phyloP scores from a whole-genome alignment of 2,329 filamentous ascomycete genomes.

The Aureobasidium namibiae region DNA sequence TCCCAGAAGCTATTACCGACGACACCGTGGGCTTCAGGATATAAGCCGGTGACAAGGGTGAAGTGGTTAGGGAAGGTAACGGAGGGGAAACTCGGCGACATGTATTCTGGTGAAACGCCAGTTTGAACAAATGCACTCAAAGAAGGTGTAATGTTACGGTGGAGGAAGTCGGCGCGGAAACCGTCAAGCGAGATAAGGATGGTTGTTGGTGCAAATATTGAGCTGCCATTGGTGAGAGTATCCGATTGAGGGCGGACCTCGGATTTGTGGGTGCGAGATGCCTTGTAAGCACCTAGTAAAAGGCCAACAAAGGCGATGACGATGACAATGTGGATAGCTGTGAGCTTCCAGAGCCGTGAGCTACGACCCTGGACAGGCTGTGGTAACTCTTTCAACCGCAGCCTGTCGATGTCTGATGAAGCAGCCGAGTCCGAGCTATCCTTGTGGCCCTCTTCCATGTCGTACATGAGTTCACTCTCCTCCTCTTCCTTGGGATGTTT shows the following conservation, averaged over 20 bases:
- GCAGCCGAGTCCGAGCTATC: constrained; percentile 47
- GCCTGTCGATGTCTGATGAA: constrained; percentile 39
- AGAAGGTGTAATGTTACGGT: constrained; percentile 73
- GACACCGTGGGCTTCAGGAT: constrained; percentile 86
- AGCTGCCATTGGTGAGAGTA: constrained; percentile 67
- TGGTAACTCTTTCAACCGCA: constrained; percentile 46
- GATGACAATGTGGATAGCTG: constrained; percentile 37
- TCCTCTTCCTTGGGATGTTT: constrained; percentile 44
- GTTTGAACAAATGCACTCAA: constrained; percentile 69
- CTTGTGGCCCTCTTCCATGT: constrained; percentile 77
- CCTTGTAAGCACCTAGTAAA: constrained; percentile 48
- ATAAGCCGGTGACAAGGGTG: constrained; percentile 82
- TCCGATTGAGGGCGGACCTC: constrained; percentile 3
- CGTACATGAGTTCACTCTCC: constrained; percentile 72
- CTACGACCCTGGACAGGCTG: constrained; percentile 33
- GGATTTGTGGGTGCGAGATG: constrained; percentile 31
- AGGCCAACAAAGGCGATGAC: constrained; percentile 47
- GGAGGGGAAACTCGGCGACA: constrained; percentile 89
- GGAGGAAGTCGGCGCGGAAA: constrained; percentile 88
- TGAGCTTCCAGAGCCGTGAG: constrained; percentile 30
- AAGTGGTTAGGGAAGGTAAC: constrained; percentile 96
- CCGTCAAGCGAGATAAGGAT: constrained; percentile 91
- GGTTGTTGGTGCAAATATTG: constrained; percentile 82
- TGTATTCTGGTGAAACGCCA: constrained; percentile 84
- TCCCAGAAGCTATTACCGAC: constrained; percentile 97